phyloP scores from a whole-genome alignment of 2,329 filamentous ascomycete species.

The Didymella arachidicola region DNA sequence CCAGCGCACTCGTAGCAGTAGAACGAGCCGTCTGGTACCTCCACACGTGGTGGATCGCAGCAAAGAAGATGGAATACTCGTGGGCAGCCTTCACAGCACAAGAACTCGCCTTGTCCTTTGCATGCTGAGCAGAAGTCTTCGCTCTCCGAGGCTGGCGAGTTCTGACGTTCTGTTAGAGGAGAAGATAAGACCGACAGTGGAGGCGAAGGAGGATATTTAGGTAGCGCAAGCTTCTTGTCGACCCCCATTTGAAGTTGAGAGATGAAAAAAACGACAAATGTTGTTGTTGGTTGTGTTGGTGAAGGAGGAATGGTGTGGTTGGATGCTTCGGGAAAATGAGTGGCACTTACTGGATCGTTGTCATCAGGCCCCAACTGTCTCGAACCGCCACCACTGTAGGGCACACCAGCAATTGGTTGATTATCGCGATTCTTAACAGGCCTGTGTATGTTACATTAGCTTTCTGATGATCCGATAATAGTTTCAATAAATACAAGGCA shows the following conservation, averaged over 20 bases:
- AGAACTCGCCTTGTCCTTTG: slow-evolving; percentile 79
- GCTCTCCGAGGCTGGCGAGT: slow-evolving; percentile 65
- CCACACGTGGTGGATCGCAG: slow-evolving; percentile 73
- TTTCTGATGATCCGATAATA: slow-evolving; percentile 36
- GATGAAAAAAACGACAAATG: slow-evolving; percentile 34
- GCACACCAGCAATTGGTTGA: slow-evolving; percentile 71
- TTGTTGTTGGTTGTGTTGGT: slow-evolving; percentile 47
- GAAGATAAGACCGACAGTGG: slow-evolving; percentile 47
- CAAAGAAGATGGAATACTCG: slow-evolving; percentile 91
- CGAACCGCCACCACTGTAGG: slow-evolving; percentile 66
- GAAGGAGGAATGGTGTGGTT: slow-evolving; percentile 51
- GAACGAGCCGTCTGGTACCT: slow-evolving; percentile 62
- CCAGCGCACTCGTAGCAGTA: slow-evolving; percentile 69
- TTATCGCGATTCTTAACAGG: slow-evolving; percentile 77
- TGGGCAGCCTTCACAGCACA: slow-evolving; percentile 93
- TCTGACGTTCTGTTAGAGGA: slow-evolving; percentile 53
- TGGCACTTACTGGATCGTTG: slow-evolving; percentile 62
- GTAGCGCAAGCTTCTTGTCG: slow-evolving; percentile 36
- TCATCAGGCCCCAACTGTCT: slow-evolving; percentile 67
- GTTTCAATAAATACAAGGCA: slow-evolving; percentile 28
- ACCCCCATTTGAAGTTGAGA: slow-evolving; percentile 46
- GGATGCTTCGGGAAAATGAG: slow-evolving; percentile 54
- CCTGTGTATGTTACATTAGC: slow-evolving; percentile 57
- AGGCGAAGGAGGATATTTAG: slow-evolving; percentile 48
- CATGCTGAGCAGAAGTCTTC: slow-evolving; percentile 92